Evolutionary conservation across 768 basidiomycete species (phyloP).

Genomic region (Naganishia onofrii): DNA sequence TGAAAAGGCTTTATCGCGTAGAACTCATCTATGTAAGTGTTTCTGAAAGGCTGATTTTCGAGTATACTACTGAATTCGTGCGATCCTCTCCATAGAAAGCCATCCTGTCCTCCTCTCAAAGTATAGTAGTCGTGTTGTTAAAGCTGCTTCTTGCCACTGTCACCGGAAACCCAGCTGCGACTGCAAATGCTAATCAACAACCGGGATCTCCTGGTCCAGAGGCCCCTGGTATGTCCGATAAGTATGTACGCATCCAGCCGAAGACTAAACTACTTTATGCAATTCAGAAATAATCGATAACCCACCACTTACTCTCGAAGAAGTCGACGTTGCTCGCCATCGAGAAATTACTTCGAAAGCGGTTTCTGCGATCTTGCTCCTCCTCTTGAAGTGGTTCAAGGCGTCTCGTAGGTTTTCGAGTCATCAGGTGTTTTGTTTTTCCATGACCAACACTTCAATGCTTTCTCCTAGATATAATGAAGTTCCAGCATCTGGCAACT

Average conservation of each 20-base stretch:
- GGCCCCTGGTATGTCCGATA: conserved; percentile 38
- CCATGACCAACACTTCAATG: neutral
- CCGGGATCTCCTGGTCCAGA: conserved; percentile 43
- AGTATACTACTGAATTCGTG: neutral
- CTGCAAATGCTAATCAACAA: conserved; percentile 20
- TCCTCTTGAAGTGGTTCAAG: conserved; percentile 97
- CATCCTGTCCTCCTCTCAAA: conserved; percentile 76
- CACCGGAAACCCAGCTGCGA: conserved; percentile 63
- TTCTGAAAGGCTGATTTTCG: neutral
- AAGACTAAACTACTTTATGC: neutral
- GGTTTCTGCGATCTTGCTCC: conserved; percentile 85
- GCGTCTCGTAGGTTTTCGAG: conserved; percentile 71
- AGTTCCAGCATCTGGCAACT: conserved; percentile 97
- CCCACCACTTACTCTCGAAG: conserved; percentile 68
- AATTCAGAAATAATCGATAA: conserved; percentile 14
- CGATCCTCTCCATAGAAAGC: conserved; percentile 61
- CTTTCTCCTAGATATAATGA: conserved; percentile 79
- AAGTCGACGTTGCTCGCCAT: conserved; percentile 88
- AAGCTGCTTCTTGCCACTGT: conserved; percentile 91
- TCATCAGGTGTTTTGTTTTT: neutral
- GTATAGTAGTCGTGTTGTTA: conserved; percentile 87
- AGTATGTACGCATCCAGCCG: neutral
- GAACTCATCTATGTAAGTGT: conserved; percentile 85
- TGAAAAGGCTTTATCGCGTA: conserved; percentile 81
- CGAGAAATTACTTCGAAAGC: conserved; percentile 97